phyloP scores from a whole-genome alignment of 2,329 filamentous ascomycete species.

The Nothomitra cinnamomea region DNA sequence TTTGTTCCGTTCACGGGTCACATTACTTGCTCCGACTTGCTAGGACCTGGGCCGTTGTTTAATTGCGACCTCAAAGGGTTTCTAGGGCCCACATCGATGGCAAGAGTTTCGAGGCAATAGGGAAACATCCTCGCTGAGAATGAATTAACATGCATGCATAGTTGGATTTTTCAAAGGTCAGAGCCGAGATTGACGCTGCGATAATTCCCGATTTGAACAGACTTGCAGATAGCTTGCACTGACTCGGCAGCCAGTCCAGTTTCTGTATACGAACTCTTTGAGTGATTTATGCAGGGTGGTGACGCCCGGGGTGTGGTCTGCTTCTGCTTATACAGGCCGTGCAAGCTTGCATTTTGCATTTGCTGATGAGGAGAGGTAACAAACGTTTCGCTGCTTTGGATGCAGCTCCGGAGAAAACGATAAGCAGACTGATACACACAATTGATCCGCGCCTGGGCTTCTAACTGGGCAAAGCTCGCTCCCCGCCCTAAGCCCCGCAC shows the following conservation, averaged over 20 bases:
- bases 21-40: no score
- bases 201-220: constrained; percentile 2
- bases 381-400: background rate
- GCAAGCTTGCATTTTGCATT: background rate
- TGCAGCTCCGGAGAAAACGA: background rate
- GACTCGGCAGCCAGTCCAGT: background rate
- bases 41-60: no score
- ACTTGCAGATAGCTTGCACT: background rate
- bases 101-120: no score
- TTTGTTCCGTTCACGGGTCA: no score
- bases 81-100: no score
- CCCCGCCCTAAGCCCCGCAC: background rate
- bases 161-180: background rate
- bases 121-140: background rate
- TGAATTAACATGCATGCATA: background rate
- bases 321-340: background rate
- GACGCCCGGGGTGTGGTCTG: background rate
- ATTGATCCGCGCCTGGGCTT: background rate
- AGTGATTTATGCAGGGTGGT: constrained; percentile 2
- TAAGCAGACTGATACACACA: background rate
- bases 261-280: constrained; percentile 2
- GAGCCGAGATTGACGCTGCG: constrained; percentile 2
- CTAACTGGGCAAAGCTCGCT: background rate
- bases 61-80: no score
- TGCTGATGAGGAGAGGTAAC: background rate